These are phyloP conservation scores for Saccharomycopsis malanga DNA, from an alignment of 805 yeast species.

Conservation along the genomic window DNA sequence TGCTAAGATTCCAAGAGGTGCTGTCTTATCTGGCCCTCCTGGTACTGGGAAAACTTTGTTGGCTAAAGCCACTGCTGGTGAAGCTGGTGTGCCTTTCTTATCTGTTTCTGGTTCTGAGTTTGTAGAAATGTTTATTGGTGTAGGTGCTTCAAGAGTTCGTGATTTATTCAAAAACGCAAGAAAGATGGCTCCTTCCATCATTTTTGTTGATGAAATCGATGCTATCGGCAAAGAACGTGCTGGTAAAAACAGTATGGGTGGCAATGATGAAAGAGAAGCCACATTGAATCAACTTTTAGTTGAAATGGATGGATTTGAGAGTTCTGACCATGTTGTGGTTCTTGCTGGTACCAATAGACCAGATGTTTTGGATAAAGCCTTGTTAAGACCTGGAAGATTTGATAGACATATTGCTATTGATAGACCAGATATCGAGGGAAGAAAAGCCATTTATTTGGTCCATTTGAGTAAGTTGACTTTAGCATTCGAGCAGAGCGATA, in stretches of 20 bases:
- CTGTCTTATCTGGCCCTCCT: slow-evolving; percentile 89
- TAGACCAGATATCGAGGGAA: slow-evolving; percentile 82
- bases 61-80: slow-evolving; percentile 96
- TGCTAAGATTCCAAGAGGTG: slow-evolving; percentile 94
- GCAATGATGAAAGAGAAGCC: slow-evolving; percentile 89
- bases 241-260: slow-evolving; percentile 64
- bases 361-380: slow-evolving; percentile 82
- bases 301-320: slow-evolving; percentile 91
- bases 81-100: slow-evolving; percentile 89
- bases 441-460: slow-evolving; percentile 78
- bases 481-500: slow-evolving; percentile 34
- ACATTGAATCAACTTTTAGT: slow-evolving; percentile 88
- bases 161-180: slow-evolving; percentile 87
- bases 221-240: slow-evolving; percentile 87
- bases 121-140: slow-evolving; percentile 97
- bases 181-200: slow-evolving; percentile 82
- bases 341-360: slow-evolving; percentile 93
- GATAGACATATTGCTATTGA: slow-evolving; percentile 86
- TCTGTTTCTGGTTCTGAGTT: slow-evolving; percentile 92
- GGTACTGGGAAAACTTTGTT: slow-evolving; percentile 94
- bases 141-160: slow-evolving; percentile 92
- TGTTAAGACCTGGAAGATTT: slow-evolving; percentile 91
- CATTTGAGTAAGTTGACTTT: slow-evolving; percentile 60
- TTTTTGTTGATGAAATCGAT: slow-evolving; percentile 91
- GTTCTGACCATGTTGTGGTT: slow-evolving; percentile 87